Percentiles rank a stretch among this genome's conserved stretches.
Conservation (phyloP, 2,329 filamentous ascomycete species). For the Camptophora hylomeconis region DNA sequence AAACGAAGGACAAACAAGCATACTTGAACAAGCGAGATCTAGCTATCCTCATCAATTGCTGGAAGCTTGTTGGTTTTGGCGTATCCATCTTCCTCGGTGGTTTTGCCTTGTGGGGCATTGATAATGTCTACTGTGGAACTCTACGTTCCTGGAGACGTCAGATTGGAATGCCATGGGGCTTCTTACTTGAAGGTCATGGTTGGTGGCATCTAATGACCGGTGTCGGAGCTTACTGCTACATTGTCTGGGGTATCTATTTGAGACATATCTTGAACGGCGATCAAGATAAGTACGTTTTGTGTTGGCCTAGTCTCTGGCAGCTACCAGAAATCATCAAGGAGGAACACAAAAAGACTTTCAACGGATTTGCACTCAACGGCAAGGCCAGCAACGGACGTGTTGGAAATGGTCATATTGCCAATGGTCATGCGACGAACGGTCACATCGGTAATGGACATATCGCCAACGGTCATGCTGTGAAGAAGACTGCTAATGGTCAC, state of each 20-base stretch:
- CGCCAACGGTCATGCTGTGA: no score
- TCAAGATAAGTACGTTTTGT: slow-evolving; percentile 57
- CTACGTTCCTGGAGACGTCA: slow-evolving; percentile 51
- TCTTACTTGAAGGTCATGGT: slow-evolving; percentile 58
- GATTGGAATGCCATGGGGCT: slow-evolving; percentile 64
- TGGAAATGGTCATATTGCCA: no score
- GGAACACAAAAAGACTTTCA: slow-evolving; percentile 1
- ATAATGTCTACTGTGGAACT: slow-evolving; percentile 59
- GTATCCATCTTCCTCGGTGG: slow-evolving; percentile 60
- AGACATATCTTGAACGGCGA: slow-evolving; percentile 60
- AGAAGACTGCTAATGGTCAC: no score
- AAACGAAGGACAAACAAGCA: slow-evolving; percentile 31
- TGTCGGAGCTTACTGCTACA: slow-evolving; percentile 70
- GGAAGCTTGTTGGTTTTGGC: slow-evolving; percentile 58
- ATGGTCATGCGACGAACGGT: no score
- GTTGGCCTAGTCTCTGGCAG: slow-evolving; percentile 52
- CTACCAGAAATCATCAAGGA: slow-evolving; percentile 38
- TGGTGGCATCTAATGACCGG: slow-evolving; percentile 70
- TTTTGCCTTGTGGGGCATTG: slow-evolving; percentile 64
- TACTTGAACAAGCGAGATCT: slow-evolving; percentile 43
- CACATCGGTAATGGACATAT: no score
- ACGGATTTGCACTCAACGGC: slow-evolving; percentile 3
- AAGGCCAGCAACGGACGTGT: no score
- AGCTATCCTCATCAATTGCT: slow-evolving; percentile 55
- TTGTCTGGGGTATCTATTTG: slow-evolving; percentile 73